Evolutionary conservation across 2,329 filamentous ascomycete species (phyloP).

Genomic region (Claviceps africana): DNA sequence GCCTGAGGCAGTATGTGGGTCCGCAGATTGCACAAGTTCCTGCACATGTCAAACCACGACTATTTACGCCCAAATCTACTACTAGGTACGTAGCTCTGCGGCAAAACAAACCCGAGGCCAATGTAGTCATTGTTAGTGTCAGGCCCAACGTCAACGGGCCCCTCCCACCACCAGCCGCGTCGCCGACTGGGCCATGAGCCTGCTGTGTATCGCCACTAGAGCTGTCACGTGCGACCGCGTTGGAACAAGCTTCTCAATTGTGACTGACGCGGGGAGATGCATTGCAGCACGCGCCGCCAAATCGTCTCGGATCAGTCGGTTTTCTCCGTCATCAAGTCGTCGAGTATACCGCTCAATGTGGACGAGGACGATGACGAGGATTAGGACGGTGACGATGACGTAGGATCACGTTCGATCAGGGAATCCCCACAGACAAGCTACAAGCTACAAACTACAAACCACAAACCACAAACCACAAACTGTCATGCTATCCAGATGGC

Average conservation of each 20-base stretch:
- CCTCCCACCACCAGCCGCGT: no score
- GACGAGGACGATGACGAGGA: neutral
- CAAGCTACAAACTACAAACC: no score
- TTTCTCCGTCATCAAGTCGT: neutral
- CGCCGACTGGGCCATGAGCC: no score
- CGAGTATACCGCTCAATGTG: neutral
- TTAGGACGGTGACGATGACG: neutral
- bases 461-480: neutral
- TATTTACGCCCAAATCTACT: neutral
- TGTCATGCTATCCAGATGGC: slow-evolving; percentile 5
- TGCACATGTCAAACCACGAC: neutral
- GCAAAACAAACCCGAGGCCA: neutral
- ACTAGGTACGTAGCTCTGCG: neutral
- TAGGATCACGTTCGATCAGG: neutral
- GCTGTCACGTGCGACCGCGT: slow-evolving; percentile 3
- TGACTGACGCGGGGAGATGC: neutral
- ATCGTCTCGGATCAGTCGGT: neutral
- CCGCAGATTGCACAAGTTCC: neutral
- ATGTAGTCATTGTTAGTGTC: neutral
- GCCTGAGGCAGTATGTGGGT: slow-evolving; percentile 8
- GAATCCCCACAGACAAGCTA: neutral
- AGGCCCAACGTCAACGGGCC: neutral
- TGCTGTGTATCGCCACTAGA: neutral
- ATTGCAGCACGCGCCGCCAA: neutral
- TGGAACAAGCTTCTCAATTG: neutral